phyloP scores from a whole-genome alignment of 306 rosid species.

The Luffa acutangula region DNA sequence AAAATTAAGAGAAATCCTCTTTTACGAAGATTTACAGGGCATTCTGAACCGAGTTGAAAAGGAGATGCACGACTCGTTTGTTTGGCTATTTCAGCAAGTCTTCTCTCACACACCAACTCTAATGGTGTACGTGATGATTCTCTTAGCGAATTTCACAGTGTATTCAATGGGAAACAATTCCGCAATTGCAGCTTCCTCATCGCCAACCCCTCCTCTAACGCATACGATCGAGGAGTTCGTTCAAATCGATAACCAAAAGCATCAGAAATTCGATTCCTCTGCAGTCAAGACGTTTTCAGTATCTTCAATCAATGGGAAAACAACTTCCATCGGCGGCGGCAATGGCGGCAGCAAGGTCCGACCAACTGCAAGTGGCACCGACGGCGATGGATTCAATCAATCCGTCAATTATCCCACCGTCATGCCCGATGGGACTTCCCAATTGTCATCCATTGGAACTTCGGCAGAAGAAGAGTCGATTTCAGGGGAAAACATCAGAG shows the following conservation, averaged over 20 bases:
- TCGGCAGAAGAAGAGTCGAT: slow-evolving; percentile 6
- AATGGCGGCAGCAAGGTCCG: slow-evolving; percentile 3
- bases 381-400: slow-evolving; percentile 6
- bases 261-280: slow-evolving; percentile 10
- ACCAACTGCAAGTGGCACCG: slow-evolving; percentile 10
- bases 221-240: background rate
- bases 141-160: slow-evolving; percentile 48
- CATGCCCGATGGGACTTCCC: slow-evolving; percentile 8
- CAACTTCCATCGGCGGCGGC: background rate
- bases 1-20: slow-evolving; percentile 35
- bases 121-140: slow-evolving; percentile 53
- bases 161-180: slow-evolving; percentile 36
- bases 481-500: background rate
- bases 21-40: slow-evolving; percentile 43
- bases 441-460: background rate
- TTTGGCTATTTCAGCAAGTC: slow-evolving; percentile 68
- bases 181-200: slow-evolving; percentile 16
- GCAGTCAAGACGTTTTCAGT: background rate
- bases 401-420: slow-evolving; percentile 2
- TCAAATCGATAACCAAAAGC: background rate
- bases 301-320: background rate
- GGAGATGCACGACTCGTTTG: slow-evolving; percentile 60
- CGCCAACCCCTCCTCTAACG: slow-evolving; percentile 2
- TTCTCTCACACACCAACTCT: slow-evolving; percentile 54
- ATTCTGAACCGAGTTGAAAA: slow-evolving; percentile 31